Conservation (phyloP, 345 rosid species). For the Clausena lansium region DNA sequence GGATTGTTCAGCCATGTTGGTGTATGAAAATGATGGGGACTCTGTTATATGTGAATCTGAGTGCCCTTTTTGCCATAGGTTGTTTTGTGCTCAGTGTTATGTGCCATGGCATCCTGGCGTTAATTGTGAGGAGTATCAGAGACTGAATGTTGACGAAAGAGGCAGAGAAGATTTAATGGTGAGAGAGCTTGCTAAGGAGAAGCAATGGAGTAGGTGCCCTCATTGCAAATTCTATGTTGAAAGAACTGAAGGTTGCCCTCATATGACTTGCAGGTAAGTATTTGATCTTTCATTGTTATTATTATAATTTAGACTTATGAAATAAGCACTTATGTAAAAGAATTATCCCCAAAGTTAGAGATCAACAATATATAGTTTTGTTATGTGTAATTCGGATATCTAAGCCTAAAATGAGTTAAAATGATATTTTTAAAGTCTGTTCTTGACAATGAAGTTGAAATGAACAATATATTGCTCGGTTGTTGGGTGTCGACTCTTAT, state of each 20-base stretch:
- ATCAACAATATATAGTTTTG: too few relatives aligned
- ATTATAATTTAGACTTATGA: neutral
- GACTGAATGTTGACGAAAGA: slow-evolving; percentile 39
- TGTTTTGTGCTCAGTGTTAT: slow-evolving; percentile 43
- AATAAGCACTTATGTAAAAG: neutral
- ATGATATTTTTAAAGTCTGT: neutral
- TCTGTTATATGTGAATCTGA: slow-evolving; percentile 45
- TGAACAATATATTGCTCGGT: too few relatives aligned
- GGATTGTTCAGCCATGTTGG: slow-evolving; percentile 61
- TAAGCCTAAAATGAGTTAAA: neutral
- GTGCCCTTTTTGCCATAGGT: slow-evolving; percentile 63
- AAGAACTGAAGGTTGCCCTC: slow-evolving; percentile 40
- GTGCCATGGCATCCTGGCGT: slow-evolving; percentile 48
- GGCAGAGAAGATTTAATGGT: slow-evolving; percentile 40
- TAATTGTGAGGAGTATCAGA: slow-evolving; percentile 30
- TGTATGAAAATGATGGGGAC: slow-evolving; percentile 29
- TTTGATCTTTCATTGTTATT: neutral
- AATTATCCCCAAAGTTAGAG: neutral
- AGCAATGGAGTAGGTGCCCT: slow-evolving; percentile 52
- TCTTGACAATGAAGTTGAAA: neutral
- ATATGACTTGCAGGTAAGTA: slow-evolving; percentile 47
- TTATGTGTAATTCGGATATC: too few relatives aligned
- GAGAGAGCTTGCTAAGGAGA: slow-evolving; percentile 35
- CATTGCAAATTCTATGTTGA: slow-evolving; percentile 41
- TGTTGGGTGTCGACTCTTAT: neutral